These are phyloP conservation scores for Aureoboletus auriporus DNA, from an alignment of 768 basidiomycete genomes.

Conservation along the genomic window DNA sequence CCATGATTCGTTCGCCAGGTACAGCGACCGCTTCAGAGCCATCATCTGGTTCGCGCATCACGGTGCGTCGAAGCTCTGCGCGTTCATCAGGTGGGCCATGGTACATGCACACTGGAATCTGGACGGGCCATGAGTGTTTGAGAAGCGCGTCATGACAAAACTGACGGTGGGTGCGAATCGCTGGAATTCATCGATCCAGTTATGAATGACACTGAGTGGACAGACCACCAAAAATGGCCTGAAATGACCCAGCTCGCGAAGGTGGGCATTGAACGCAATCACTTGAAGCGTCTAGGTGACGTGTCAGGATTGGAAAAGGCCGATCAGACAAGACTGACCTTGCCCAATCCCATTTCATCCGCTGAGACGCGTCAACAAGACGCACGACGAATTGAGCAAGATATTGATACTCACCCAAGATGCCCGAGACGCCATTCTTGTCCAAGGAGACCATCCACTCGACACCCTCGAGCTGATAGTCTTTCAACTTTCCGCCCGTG, in stretches of 20 bases:
- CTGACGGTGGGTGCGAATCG: constrained; percentile 79
- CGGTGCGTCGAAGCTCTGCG: constrained; percentile 66
- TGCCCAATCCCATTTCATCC: constrained; percentile 94
- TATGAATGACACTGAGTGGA: constrained; percentile 89
- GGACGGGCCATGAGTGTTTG: background rate
- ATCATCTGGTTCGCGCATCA: constrained; percentile 40
- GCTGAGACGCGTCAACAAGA: constrained; percentile 40
- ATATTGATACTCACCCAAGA: constrained; percentile 50
- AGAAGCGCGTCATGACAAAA: background rate
- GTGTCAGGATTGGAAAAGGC: background rate
- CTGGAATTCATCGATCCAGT: constrained; percentile 82
- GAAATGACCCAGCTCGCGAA: constrained; percentile 67
- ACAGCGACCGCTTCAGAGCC: constrained; percentile 18
- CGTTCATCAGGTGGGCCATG: constrained; percentile 83
- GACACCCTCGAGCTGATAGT: constrained; percentile 90
- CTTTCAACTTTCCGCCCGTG: constrained; percentile 81
- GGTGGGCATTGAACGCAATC: constrained; percentile 89
- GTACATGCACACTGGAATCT: constrained; percentile 90
- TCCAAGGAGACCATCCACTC: constrained; percentile 93
- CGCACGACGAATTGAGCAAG: constrained; percentile 7
- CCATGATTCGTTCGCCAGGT: constrained; percentile 23
- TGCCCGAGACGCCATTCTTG: constrained; percentile 80
- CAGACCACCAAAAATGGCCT: constrained; percentile 87
- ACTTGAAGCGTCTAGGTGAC: constrained; percentile 79
- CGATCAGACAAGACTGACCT: constrained; percentile 38